Percentiles rank a stretch among this genome's conserved stretches.
phyloP scores from a whole-genome alignment of 805 yeast genomes.

The Candida xyloterini region DNA sequence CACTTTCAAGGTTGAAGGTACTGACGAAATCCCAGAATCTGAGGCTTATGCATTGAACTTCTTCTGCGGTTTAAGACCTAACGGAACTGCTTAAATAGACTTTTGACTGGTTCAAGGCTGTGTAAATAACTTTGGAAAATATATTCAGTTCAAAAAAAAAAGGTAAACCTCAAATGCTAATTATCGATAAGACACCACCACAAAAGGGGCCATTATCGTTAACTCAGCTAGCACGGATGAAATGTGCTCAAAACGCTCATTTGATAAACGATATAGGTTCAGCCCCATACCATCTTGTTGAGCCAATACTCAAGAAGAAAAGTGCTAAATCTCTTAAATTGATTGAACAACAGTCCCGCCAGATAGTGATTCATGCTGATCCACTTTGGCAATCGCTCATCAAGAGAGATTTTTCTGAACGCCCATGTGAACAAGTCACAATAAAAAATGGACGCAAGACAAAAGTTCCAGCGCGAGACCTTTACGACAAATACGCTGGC shows the following conservation, averaged over 20 bases:
- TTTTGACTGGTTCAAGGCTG: conserved; percentile 8
- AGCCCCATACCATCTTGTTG: conserved; percentile 43
- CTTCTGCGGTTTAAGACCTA: conserved; percentile 59
- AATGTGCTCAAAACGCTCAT: conserved; percentile 32
- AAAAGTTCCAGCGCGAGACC: conserved; percentile 35
- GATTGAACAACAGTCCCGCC: conserved; percentile 44
- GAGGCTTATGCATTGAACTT: conserved; percentile 62
- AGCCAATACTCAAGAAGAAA: conserved; percentile 45
- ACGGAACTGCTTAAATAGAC: conserved; percentile 30
- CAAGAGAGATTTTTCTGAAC: conserved; percentile 45
- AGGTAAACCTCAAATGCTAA: background rate
- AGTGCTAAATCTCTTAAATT: conserved; percentile 40
- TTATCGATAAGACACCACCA: conserved; percentile 20
- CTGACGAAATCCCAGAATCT: conserved; percentile 30
- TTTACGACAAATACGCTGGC: conserved; percentile 37
- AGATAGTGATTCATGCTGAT: conserved; percentile 40
- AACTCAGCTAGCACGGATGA: conserved; percentile 26
- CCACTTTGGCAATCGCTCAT: conserved; percentile 45
- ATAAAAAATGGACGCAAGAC: conserved; percentile 19
- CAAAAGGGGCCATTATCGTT: conserved; percentile 25
- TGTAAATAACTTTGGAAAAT: conserved; percentile 4
- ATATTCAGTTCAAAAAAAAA: conserved; percentile 5
- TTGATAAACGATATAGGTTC: conserved; percentile 33
- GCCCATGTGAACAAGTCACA: conserved; percentile 32
- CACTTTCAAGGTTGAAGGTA: conserved; percentile 51